Conservation (phyloP, 2,329 filamentous ascomycete genomes). For the Fusarium robinianum region DNA sequence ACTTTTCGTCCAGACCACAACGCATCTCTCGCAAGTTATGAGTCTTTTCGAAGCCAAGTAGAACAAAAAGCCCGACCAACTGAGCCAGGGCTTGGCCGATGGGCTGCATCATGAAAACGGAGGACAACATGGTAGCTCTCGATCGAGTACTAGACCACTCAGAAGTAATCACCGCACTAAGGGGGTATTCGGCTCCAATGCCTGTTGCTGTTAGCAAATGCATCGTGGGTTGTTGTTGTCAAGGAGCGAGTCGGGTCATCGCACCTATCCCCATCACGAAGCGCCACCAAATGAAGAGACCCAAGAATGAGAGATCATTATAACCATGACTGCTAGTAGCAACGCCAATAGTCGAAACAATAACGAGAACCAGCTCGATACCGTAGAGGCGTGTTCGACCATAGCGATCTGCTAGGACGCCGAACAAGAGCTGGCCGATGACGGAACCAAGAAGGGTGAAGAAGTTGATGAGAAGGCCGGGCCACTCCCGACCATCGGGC, state of each 20-base stretch:
- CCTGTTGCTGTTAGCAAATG: slow-evolving; percentile 42
- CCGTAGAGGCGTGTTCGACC: slow-evolving; percentile 61
- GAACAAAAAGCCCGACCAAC: slow-evolving; percentile 60
- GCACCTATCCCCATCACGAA: slow-evolving; percentile 59
- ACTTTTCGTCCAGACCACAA: slow-evolving; percentile 52
- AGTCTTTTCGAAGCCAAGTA: slow-evolving; percentile 51
- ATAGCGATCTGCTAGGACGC: slow-evolving; percentile 58
- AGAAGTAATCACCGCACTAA: slow-evolving; percentile 69
- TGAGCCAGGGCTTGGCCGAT: slow-evolving; percentile 69
- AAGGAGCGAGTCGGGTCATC: slow-evolving; percentile 15
- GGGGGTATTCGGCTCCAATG: slow-evolving; percentile 70
- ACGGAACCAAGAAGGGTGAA: slow-evolving; percentile 58
- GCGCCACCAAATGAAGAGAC: slow-evolving; percentile 57
- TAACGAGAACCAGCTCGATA: slow-evolving; percentile 60
- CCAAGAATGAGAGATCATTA: slow-evolving; percentile 54
- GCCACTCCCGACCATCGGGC: slow-evolving; percentile 50
- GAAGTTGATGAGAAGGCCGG: slow-evolving; percentile 55
- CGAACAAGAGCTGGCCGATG: slow-evolving; percentile 56
- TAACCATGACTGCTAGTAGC: slow-evolving; percentile 57
- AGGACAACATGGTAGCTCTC: slow-evolving; percentile 69
- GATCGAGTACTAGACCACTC: slow-evolving; percentile 67
- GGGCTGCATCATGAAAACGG: slow-evolving; percentile 72
- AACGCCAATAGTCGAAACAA: slow-evolving; percentile 61
- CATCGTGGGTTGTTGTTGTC: slow-evolving; percentile 9
- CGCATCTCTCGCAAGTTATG: slow-evolving; percentile 50